Evolutionary conservation across 176 grass and related monocot genomes (phyloP).

Genomic region (Oryza officinalis): DNA sequence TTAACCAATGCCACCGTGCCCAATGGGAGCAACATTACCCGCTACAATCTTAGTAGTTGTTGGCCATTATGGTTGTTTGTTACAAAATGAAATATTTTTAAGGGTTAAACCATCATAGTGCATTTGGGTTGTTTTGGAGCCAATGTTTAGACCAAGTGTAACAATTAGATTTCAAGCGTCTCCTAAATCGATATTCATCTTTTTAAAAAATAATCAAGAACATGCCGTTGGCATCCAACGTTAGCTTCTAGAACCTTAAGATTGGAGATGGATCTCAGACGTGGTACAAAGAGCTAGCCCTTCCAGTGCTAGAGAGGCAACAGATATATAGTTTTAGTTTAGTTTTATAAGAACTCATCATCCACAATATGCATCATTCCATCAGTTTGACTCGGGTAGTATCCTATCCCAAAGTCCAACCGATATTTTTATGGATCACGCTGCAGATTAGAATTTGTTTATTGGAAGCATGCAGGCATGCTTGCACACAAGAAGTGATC

Average conservation of each 20-base stretch:
- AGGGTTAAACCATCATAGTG: neutral
- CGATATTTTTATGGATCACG: neutral
- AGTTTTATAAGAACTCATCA: neutral
- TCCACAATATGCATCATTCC: conserved; percentile 15
- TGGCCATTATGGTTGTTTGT: neutral
- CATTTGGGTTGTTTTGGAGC: neutral
- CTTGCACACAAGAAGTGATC: conserved; percentile 26
- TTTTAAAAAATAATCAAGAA: neutral
- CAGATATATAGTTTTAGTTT: neutral
- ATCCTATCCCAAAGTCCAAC: neutral
- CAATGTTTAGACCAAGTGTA: neutral
- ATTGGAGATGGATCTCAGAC: neutral
- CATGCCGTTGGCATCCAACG: neutral
- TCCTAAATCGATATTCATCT: neutral
- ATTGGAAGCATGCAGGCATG: conserved; percentile 15
- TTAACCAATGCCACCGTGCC: too few species aligned
- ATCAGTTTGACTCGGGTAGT: conserved; percentile 17
- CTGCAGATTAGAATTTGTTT: conserved; percentile 26
- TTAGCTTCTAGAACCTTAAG: neutral
- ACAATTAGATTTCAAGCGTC: too few species aligned
- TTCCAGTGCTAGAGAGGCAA: neutral
- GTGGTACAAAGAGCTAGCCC: neutral
- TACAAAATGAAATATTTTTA: neutral
- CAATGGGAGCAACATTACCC: too few species aligned
- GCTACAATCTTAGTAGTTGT: neutral